Base-by-base conservation (phyloP, 1,284 basidiomycete genomes). In the Neonothopanus nambi region DNA sequence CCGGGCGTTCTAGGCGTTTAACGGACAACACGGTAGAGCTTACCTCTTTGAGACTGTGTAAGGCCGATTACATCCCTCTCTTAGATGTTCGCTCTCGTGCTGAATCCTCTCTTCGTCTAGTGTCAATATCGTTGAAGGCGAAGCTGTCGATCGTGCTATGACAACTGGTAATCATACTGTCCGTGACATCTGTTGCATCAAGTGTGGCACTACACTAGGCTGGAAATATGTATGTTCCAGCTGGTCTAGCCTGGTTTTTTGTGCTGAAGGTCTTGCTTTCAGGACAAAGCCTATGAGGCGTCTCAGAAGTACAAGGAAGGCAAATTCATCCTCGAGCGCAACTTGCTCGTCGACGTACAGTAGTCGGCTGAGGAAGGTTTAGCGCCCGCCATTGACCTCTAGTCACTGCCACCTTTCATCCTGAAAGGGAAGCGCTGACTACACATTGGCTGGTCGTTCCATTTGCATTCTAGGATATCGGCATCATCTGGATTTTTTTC, bases 281-380 rank as follows among this genome's bases (percentile, higher is more conserved):
- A 97, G 95, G 95, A 97, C 70, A 83, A 84, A 53, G 96, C 96
- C 5, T 98, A 88, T 67, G 94, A 97, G 65, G 66, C 78, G 7
- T 80, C 84, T 12, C 95, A 99, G 78, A 94, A 92, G 71, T 99
- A 99, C 81, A 99, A 99, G 70, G 96, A 99, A 76, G 94, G 94
- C 69, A 95, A 95, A 76, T 98, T 85, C 70, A 98, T 99, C 68
- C 88, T 99, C 55, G 96, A 99, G 73, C 88, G 92, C 65, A 91
- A 91, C 66, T 79, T 95, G 64, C 86, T 95, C 63, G 77, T 85
- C 61, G 89, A 91, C 64, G 88, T 91, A 48, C 87, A 91, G 73
- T 90, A 73, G 45, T 35, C 46, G 20, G 24, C 21, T 40, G 24
- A 38, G 9, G 37, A n/a, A n/a, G 17, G 12, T 21, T 12, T 20